Evolutionary conservation across 208 protist species (phyloP).

Genomic region (Angomonas ambiguus): DNA sequence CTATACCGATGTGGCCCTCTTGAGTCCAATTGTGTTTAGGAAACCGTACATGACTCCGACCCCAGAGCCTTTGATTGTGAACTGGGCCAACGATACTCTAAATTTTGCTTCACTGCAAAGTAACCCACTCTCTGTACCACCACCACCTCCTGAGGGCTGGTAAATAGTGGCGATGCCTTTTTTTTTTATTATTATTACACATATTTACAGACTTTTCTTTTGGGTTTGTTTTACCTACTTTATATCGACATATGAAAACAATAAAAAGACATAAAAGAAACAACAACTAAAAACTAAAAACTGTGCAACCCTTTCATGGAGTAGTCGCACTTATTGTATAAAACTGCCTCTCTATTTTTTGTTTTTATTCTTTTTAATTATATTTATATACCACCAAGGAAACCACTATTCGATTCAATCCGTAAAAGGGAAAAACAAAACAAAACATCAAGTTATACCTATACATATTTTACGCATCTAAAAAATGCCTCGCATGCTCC

Average conservation of each 20-base stretch:
- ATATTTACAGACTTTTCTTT: too few species aligned
- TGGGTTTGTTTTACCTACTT: too few species aligned
- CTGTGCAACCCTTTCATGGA: too few species aligned
- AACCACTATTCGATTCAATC: not conserved
- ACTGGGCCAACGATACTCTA: constrained; percentile 30
- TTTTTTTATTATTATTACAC: too few species aligned
- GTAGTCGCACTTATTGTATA: too few species aligned
- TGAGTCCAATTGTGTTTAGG: constrained; percentile 56
- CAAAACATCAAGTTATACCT: not conserved
- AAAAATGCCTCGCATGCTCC: constrained; percentile 43
- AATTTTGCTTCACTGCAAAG: constrained; percentile 29
- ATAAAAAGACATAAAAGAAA: too few species aligned
- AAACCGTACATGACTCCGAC: constrained; percentile 25
- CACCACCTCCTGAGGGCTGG: not conserved
- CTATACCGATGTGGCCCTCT: constrained; percentile 40
- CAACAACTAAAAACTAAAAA: not conserved
- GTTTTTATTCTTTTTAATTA: too few species aligned
- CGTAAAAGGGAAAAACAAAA: not conserved
- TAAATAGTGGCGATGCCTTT: too few species aligned
- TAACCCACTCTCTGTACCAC: not conserved
- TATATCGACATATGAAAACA: too few species aligned
- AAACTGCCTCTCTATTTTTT: too few species aligned
- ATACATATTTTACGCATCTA: not conserved
- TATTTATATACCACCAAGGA: not conserved
- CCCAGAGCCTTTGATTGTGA: constrained; percentile 36